These are phyloP conservation scores for Cerioporus squamosus DNA, from an alignment of 1,284 basidiomycete species.

Conservation along the genomic window DNA sequence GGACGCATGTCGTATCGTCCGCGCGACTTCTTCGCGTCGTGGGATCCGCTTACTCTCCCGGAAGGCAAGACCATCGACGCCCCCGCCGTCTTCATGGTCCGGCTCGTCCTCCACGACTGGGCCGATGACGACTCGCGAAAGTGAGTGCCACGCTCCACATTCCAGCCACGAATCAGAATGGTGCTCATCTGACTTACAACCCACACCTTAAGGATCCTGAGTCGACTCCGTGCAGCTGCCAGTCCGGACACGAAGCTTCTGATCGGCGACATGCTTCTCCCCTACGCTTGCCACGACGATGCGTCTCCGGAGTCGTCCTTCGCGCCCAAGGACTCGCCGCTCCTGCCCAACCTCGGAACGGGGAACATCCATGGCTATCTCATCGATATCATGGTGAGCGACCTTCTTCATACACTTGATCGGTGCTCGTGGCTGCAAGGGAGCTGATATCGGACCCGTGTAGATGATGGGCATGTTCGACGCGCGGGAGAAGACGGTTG, in stretches of 20 bases:
- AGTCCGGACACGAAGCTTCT: conserved; percentile 53
- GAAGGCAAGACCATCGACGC: background rate
- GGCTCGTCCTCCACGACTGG: conserved; percentile 75
- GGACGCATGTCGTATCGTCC: conserved; percentile 37
- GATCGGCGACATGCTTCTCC: conserved; percentile 67
- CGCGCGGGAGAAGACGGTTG: conserved; percentile 57
- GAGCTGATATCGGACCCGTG: background rate
- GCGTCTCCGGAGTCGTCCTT: background rate
- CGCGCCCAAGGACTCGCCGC: conserved; percentile 45
- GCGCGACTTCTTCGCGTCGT: conserved; percentile 68
- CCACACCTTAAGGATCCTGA: conserved; percentile 31
- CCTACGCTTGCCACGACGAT: conserved; percentile 51
- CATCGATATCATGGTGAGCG: conserved; percentile 67
- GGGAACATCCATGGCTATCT: conserved; percentile 67
- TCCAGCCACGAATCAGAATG: background rate
- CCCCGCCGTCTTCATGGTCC: conserved; percentile 61
- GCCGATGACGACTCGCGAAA: conserved; percentile 46
- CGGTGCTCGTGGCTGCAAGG: background rate
- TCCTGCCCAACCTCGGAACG: conserved; percentile 67
- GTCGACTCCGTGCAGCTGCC: conserved; percentile 30
- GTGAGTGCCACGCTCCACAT: background rate
- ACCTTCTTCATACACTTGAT: background rate
- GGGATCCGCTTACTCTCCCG: conserved; percentile 9
- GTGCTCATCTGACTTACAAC: no score
- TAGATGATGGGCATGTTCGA: conserved; percentile 21